A percentile compares a stretch with the other conserved stretches of the same genome.
These are phyloP conservation scores for Entophlyctis helioformis DNA, from an alignment of 192 early-diverging fungal genomes.

Conservation along the genomic window DNA sequence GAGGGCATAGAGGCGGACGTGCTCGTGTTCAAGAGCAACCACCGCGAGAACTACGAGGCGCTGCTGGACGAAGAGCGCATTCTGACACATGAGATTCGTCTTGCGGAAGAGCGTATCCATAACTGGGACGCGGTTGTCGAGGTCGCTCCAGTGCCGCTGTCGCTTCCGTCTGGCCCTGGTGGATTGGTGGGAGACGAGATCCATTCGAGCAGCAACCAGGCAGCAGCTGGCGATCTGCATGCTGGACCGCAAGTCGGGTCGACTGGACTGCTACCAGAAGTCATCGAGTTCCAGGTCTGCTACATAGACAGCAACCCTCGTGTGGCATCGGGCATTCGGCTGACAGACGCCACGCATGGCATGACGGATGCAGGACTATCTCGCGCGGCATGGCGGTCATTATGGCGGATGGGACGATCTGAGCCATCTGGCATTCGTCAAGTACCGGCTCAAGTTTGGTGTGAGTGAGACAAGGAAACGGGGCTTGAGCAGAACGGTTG, in stretches of 20 bases:
- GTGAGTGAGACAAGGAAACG: too few species aligned
- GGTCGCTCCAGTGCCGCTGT: too few species aligned
- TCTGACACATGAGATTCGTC: too few species aligned
- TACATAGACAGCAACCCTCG: background rate
- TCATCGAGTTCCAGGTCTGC: conserved; percentile 1
- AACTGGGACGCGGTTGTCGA: too few species aligned
- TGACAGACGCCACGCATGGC: too few species aligned
- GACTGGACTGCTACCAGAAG: background rate
- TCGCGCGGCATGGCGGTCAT: conserved; percentile 9
- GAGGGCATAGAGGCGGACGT: conserved; percentile 6
- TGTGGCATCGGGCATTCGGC: background rate
- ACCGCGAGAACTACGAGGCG: conserved; percentile 1
- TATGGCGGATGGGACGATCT: conserved; percentile 22
- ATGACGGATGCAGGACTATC: conserved; percentile 11
- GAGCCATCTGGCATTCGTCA: conserved; percentile 11
- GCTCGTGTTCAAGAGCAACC: background rate
- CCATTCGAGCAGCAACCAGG: too few species aligned
- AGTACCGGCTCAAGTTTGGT: conserved; percentile 9
- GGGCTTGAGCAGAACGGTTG: too few species aligned
- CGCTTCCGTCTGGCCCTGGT: too few species aligned
- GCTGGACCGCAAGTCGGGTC: background rate
- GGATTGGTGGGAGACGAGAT: background rate
- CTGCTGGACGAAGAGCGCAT: too few species aligned
- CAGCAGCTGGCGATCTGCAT: background rate
- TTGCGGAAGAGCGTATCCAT: too few species aligned